Evolutionary conservation across 179 eudicot species (phyloP), one percentile per base, ranked within the genome.

Genomic region (Vitellaria paradoxa): DNA sequence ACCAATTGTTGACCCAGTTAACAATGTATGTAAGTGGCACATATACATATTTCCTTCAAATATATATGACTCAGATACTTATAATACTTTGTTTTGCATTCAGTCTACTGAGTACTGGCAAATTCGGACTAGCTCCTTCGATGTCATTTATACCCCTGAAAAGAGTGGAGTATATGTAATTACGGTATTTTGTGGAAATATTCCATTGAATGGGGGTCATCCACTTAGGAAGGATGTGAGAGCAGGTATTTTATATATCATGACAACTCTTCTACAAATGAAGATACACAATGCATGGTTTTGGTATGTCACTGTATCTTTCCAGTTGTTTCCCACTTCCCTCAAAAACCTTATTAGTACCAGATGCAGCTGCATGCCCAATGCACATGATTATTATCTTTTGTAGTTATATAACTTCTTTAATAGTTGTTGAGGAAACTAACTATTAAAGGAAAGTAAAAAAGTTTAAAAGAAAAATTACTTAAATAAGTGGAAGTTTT

Each of bases 131-230:
- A 77, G 87, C 77, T 86, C 90, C 66, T 96, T 84, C 81, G 91
- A 82, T 65, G 86, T 92, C 57, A 68, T 53, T 73, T 93, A 82
- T 82, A 80, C 78, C 60, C 89, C 96, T 66, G 86, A 88, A 81
- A 91, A 84, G 83, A 86, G 86, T 73, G 99, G 99, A 68, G 45
- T 67, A 46, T 91, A 96, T 84, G 87, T 83, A 12, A 87, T 96
- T 56, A 75, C 45, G 49, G 83, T 89, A 73, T 87, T 88, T 77
- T 93, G 98, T 85, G 99, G 99, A 83, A 96, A 96, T 68, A 84
- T 93, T 75, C 89, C 84, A 21, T 76, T 96, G 79, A 92, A 91
- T 82, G 87, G 81, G 68, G 96, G 94, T 20, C 79, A 72, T 71
- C 78, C 89, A 30, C 75, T 89, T 78, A 81, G 76, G 86, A 93